Evolutionary conservation across 2,329 filamentous ascomycete species (phyloP), one percentile per base, ranked within the genome.

Genomic region (Claviceps digitariae): DNA sequence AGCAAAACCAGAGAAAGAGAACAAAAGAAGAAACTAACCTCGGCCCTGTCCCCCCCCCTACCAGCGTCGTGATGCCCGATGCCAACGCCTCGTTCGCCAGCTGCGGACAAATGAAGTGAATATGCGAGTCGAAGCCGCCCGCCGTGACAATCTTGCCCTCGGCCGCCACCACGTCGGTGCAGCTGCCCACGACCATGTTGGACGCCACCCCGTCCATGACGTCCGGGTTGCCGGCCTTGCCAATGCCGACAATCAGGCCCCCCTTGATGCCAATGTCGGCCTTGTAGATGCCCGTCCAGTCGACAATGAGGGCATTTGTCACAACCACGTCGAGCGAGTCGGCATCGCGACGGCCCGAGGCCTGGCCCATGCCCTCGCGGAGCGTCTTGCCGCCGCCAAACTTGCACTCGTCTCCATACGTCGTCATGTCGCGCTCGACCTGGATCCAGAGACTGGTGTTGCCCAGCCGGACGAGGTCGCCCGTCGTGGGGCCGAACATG

Each of bases 221-320:
- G 69, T 97, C 91, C n/a, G 91, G 91, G 63, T 96, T 97, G 21
- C 91, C 91, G 17, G 91, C 89, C 70, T 97, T 96, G 55, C 91
- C 91, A 60, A 97, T 91, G 0, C 82, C 91, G 29, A 84, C 83
- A 62, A 97, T 96, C 41, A 86, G 66, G 2, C 91, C 90, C 60
- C 90, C 70, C 68, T 94, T 95, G 67, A 97, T 83, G 29, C 91
- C 91, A 64, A 97, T 95, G 67, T 97, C 91, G 6, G 90, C 91
- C 72, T 97, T 97, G 75, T 88, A 94, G 63, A 97, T 95, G 48
- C 91, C 91, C 1, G 79, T 85, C 79, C 86, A 94, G 71, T 97
- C 91, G 21, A 97, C 77, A 40, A 97, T 84, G 58, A 97, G 72
- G 5, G 90, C 91, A 62, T 96, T 97, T 1, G 84, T 88, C 55